Conservation (phyloP, 805 yeast genomes). For the Nakazawaea wickerhamii region DNA sequence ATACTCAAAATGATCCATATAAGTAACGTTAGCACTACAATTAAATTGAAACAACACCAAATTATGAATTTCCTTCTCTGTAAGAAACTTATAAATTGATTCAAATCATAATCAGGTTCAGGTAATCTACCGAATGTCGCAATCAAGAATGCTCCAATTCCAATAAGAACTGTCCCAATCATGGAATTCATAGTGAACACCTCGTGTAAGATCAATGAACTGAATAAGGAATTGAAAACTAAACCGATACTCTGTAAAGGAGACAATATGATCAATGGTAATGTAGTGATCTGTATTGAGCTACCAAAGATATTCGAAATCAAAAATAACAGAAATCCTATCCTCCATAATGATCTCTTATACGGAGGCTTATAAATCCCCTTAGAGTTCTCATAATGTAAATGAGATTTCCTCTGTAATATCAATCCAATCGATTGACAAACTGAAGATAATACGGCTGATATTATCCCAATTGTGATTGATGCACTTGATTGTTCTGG, state of each 20-base stretch:
- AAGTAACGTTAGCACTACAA: conserved; percentile 24
- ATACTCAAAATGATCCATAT: conserved; percentile 22
- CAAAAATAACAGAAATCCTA: conserved; percentile 68
- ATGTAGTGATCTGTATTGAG: conserved; percentile 73
- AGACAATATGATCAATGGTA: conserved; percentile 73
- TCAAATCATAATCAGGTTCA: conserved; percentile 47
- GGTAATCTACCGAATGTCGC: conserved; percentile 65
- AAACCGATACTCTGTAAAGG: conserved; percentile 85
- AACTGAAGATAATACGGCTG: conserved; percentile 71
- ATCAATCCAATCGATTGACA: conserved; percentile 79
- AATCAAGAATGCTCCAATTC: conserved; percentile 69
- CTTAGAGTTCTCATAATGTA: conserved; percentile 25
- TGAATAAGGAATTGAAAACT: conserved; percentile 78
- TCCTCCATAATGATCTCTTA: conserved; percentile 62
- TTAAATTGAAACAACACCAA: conserved; percentile 47
- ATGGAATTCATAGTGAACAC: conserved; percentile 52
- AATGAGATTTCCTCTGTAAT: conserved; percentile 73
- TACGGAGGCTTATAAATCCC: conserved; percentile 26
- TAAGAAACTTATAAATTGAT: conserved; percentile 40
- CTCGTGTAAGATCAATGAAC: conserved; percentile 63
- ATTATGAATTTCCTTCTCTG: conserved; percentile 40
- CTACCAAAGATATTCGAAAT: conserved; percentile 76
- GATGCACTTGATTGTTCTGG: conserved; percentile 13
- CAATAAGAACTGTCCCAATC: conserved; percentile 62
- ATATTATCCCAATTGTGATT: conserved; percentile 54